Base-by-base conservation (phyloP, 805 yeast genomes). In the Candida manassasensis region DNA sequence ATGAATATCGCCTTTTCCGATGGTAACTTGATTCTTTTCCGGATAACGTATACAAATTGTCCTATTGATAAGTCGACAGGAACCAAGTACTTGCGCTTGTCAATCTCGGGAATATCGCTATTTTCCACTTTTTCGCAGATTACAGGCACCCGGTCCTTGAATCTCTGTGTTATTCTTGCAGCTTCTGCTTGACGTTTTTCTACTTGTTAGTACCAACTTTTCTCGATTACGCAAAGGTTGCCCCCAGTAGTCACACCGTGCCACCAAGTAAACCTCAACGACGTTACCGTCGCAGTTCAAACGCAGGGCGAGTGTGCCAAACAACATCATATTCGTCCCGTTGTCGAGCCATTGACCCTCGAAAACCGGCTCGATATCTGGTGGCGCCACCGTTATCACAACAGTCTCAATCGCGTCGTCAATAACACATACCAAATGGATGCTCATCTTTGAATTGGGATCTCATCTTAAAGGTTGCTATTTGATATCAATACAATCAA, bases 1-100 rank as follows among this genome's bases (percentile, higher is more conserved):
- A 93, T 88, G 63, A 93, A 93, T 46, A 93, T 90, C 29, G 98
- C 98, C 80, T 90, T 89, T 62, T 93, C 98, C 19, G 96, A 84
- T 32, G 96, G 96, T 44, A 93, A 75, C 70, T 84, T 84, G 61
- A 93, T 89, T 61, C 98, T 82, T 67, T 90, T 89, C 64, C 98
- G 81, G 50, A 93, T 87, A 42, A 93, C 98, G 56, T 93, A 93
- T 29, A 93, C 98, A 67, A 93, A 90, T 63, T 93, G 98, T 28
- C 98, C 98, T 40, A 93, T 96, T 0, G 97, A 87, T 51, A 93
- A 75, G 58, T 93, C 98, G 18, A 89, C 81, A 6, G 98, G 98
- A 8, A 93, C 98, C 46, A 93, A 73, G 58, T 93, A 93, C 68
- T 93, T 93, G 62, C 96, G 84, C 74, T 93, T 93, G 63, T 93